Conservation (phyloP, 345 rosid species). For the Lenwebbia sp. region DNA sequence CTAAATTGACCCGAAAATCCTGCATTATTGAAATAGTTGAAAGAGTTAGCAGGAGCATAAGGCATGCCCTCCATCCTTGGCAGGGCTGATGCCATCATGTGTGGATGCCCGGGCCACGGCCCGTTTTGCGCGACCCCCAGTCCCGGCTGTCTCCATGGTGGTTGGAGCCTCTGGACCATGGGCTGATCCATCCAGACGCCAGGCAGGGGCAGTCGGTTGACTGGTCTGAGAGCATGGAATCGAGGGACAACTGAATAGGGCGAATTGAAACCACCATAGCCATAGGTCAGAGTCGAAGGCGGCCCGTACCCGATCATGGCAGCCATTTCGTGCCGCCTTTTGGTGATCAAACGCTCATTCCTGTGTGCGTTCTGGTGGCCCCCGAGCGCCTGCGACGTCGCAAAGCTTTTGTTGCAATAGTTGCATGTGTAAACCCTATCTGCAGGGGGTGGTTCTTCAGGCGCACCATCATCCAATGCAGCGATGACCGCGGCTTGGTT, state of each 20-base stretch:
- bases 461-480: neutral
- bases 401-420: neutral
- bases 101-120: neutral
- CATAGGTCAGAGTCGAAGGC: neutral
- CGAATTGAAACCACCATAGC: neutral
- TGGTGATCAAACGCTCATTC: neutral
- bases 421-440: neutral
- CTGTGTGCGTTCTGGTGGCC: conserved; percentile 3
- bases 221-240: neutral
- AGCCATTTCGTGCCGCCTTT: neutral
- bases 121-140: neutral
- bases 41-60: neutral
- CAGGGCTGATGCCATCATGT: neutral
- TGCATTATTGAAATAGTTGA: neutral
- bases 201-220: neutral
- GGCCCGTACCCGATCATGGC: neutral
- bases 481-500: neutral
- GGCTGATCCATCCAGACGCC: neutral
- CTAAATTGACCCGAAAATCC: neutral
- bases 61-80: neutral
- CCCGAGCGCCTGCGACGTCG: neutral
- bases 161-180: neutral
- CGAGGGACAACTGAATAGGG: neutral
- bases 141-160: neutral
- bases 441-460: neutral